Conservation (phyloP, 2,329 filamentous ascomycete species). For the Septoria linicola region DNA sequence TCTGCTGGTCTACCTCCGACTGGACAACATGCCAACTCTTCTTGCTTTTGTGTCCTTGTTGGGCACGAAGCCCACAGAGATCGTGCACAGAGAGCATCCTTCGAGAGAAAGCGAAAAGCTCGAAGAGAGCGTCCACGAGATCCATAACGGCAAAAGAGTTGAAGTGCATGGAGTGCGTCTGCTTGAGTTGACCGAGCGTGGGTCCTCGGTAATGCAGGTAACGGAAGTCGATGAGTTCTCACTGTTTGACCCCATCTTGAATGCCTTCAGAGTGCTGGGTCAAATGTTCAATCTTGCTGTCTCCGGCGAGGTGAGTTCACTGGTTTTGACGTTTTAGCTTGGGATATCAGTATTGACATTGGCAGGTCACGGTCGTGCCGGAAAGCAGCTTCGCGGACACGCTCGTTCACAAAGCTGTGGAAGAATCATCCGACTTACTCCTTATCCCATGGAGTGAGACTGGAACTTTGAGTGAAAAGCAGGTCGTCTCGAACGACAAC, state of each 20-base stretch:
- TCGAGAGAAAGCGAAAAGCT: constrained; percentile 23
- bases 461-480: constrained; percentile 69
- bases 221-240: constrained; percentile 72
- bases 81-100: constrained; percentile 42
- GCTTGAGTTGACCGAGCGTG: constrained; percentile 83
- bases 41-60: constrained; percentile 81
- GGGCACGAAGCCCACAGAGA: constrained; percentile 53
- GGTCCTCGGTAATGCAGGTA: constrained; percentile 92
- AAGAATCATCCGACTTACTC: constrained; percentile 62
- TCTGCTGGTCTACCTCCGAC: constrained; percentile 75
- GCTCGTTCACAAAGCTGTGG: constrained; percentile 61
- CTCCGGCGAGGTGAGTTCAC: constrained; percentile 58
- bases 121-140: constrained; percentile 3
- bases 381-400: constrained; percentile 77
- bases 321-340: not conserved
- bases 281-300: constrained; percentile 80
- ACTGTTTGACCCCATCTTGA: constrained; percentile 75
- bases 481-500: constrained; percentile 50
- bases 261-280: constrained; percentile 85
- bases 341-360: not conserved
- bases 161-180: constrained; percentile 78
- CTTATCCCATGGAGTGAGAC: constrained; percentile 89
- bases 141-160: constrained; percentile 13
- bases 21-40: constrained; percentile 79
- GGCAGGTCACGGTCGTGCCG: constrained; percentile 66